Percentiles rank a stretch among this genome's conserved stretches.
Evolutionary conservation across 2,329 filamentous ascomycete species (phyloP).

Genomic region (Fonsecaea pedrosoi): DNA sequence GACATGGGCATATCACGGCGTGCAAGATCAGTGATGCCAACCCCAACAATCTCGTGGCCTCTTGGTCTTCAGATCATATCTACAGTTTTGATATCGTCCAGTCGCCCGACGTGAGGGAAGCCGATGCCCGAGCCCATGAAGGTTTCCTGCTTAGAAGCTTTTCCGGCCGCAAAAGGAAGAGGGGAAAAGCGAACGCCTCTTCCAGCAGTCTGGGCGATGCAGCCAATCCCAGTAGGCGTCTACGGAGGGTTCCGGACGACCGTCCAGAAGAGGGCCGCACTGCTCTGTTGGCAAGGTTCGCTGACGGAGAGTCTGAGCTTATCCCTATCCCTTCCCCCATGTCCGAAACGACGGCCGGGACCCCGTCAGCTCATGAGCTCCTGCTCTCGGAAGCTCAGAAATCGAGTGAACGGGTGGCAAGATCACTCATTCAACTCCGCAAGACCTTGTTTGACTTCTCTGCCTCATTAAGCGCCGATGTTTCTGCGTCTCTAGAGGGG

Average conservation of each 20-base stretch:
- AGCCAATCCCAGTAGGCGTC: constrained; percentile 55
- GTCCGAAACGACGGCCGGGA: constrained; percentile 11
- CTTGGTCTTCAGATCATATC: constrained; percentile 71
- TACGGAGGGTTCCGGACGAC: constrained; percentile 55
- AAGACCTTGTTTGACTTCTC: constrained; percentile 63
- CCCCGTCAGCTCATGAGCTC: constrained; percentile 51
- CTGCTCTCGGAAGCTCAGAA: constrained; percentile 61
- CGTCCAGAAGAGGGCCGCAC: constrained; percentile 52
- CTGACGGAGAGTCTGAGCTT: constrained; percentile 66
- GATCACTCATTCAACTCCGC: constrained; percentile 60
- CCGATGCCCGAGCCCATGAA: constrained; percentile 42
- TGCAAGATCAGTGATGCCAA: constrained; percentile 74
- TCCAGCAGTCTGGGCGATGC: constrained; percentile 51
- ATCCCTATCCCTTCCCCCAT: constrained; percentile 52
- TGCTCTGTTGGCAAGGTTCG: constrained; percentile 63
- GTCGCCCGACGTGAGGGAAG: constrained; percentile 62
- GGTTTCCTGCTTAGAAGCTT: constrained; percentile 45
- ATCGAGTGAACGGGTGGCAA: constrained; percentile 63
- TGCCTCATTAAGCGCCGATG: constrained; percentile 40
- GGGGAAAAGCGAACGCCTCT: constrained; percentile 54
- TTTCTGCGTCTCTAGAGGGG: constrained; percentile 42
- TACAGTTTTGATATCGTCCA: constrained; percentile 70
- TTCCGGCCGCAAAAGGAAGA: constrained; percentile 63
- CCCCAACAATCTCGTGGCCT: constrained; percentile 71
- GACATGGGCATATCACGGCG: constrained; percentile 71